These are phyloP conservation scores for Theileria orientalis DNA, from an alignment of 169 alveolate species.

Conservation along the genomic window DNA sequence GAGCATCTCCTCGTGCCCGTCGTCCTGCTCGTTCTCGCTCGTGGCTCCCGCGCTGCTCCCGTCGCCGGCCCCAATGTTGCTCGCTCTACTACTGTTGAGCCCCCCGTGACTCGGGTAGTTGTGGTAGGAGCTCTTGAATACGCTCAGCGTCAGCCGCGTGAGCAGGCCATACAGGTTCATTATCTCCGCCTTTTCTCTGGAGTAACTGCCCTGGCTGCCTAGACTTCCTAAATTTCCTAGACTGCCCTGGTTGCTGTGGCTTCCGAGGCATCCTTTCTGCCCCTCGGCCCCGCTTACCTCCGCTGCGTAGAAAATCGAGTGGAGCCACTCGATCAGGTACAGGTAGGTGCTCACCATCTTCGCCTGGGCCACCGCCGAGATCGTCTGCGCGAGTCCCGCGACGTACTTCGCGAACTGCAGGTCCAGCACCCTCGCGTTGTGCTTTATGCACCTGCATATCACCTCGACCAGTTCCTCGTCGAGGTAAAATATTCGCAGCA, in stretches of 20 bases:
- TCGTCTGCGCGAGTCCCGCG: conserved; percentile 7
- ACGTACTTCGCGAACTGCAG: conserved; percentile 11
- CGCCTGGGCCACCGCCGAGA: conserved; percentile 17
- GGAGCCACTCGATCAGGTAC: conserved; percentile 56
- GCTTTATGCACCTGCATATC: conserved; percentile 54
- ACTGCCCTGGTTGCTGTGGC: no score
- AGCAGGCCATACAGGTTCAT: conserved; percentile 30
- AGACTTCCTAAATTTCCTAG: no score
- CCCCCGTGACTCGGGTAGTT: no score
- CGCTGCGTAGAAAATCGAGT: neutral
- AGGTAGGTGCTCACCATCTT: conserved; percentile 46
- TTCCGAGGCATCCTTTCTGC: neutral
- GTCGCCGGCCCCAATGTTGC: no score
- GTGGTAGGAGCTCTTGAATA: neutral
- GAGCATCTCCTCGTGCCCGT: no score
- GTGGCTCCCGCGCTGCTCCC: no score
- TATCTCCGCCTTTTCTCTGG: conserved; percentile 18
- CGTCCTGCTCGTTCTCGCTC: conserved; percentile 1
- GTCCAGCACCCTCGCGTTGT: conserved; percentile 31
- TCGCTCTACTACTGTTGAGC: no score
- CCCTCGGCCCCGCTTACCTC: neutral
- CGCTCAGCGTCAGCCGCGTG: conserved; percentile 25
- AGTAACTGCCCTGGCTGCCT: no score
- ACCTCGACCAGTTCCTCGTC: conserved; percentile 29
- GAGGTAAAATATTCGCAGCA: conserved; percentile 9